Percentiles rank a stretch among this genome's conserved stretches.
These are phyloP conservation scores for Xylaria castorea DNA, from an alignment of 495 filamentous ascomycete genomes.

Conservation along the genomic window DNA sequence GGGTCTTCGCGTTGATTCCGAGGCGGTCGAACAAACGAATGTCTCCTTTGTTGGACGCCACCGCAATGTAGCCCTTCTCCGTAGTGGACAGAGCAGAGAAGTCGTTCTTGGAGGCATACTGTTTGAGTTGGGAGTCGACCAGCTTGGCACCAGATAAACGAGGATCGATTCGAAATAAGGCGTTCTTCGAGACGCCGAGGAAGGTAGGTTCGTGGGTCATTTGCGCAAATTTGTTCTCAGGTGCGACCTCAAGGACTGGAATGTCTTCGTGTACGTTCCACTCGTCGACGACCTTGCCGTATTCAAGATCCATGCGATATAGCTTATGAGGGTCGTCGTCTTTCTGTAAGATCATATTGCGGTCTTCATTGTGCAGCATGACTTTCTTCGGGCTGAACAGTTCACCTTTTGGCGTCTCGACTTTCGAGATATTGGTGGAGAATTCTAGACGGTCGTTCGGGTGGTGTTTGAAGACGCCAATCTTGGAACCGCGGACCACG, in stretches of 20 bases:
- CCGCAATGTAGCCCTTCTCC: conserved; percentile 93
- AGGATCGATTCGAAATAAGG: conserved; percentile 92
- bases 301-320: conserved; percentile 98
- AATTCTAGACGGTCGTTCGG: conserved; percentile 92
- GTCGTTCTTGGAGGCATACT: conserved; percentile 94
- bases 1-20: conserved; percentile 96
- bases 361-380: conserved; percentile 94
- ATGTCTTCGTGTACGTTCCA: conserved; percentile 99
- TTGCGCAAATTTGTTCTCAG: conserved; percentile 97
- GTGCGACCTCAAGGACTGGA: conserved; percentile 84
- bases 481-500: conserved; percentile 94
- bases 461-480: conserved; percentile 98
- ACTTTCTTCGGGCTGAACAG: conserved; percentile 95
- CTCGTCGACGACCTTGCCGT: conserved; percentile 98
- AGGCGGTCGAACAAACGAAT: conserved; percentile 96
- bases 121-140: conserved; percentile 89
- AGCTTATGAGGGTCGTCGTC: conserved; percentile 83
- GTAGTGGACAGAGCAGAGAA: conserved; percentile 95
- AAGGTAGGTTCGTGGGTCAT: conserved; percentile 96
- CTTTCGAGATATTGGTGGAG: conserved; percentile 96
- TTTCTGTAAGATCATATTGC: conserved; percentile 91
- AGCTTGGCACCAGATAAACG: conserved; percentile 90
- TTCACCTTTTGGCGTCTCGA: conserved; percentile 85
- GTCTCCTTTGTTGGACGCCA: conserved; percentile 96
- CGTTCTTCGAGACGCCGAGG: conserved; percentile 88